Evolutionary conservation across 2,329 filamentous ascomycete genomes (phyloP), one percentile per base, ranked within the genome.

Genomic region (Cladosporium sp.): DNA sequence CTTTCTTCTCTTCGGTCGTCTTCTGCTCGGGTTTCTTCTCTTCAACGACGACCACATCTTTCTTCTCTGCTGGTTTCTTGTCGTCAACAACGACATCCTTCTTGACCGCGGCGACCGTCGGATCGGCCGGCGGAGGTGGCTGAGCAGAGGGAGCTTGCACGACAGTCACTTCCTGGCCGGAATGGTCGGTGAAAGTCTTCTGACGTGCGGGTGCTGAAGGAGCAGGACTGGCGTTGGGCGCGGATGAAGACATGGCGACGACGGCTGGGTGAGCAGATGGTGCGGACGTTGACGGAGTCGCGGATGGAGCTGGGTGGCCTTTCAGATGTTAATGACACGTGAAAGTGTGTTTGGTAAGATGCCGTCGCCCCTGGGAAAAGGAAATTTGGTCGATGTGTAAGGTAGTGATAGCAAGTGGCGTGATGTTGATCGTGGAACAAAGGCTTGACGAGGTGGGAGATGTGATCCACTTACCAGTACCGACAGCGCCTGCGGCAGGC

Each of bases 11-110:
- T 11, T 55, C 52, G 8, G 30, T 25, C 30, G 45, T 55, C 40
- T 55, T 55, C 19, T 51, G 22, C 52, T 55, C 52, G 7, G 52
- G 28, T 8, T 55, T 47, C 30, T 55, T 55, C 22, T 55, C 45
- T 25, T 49, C 45, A 3, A 34, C 28, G 5, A 28, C 51, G 11
- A 45, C 28, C 7, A 45, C 28, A 2, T 28, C 51, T 8, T 42
- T 30, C 7, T 54, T 54, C 25, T 43, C 51, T 5, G 28, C 39
- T 3, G 39, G 25, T 38, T 55, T 55, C 17, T 43, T 42, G n/a
- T 55, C 51, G 7, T 55, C 39, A 5, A 43, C 39, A 12, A 42
- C 51, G 12, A 37, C 30, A 3, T 30, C 42, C 20, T 39, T 51
- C 49, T 51, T 51, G 28, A 25, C 19, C 11, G 37, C 49, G 7